Evolutionary conservation across 2,329 filamentous ascomycete species (phyloP).

Genomic region (Paecilomyces sp.): DNA sequence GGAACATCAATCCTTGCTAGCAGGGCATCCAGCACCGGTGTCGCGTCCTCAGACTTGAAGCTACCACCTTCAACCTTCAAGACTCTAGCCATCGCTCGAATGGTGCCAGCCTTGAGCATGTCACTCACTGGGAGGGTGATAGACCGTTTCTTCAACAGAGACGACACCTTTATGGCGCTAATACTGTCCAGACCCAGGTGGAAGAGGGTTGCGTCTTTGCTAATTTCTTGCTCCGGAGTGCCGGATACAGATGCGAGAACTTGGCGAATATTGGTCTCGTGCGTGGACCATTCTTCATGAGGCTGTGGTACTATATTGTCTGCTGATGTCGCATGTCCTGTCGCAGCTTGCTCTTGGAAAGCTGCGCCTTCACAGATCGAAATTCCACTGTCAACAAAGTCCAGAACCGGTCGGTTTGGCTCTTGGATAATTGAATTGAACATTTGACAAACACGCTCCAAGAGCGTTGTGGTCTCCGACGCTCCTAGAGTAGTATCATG

Average conservation of each 20-base stretch:
- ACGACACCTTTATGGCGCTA: constrained; percentile 75
- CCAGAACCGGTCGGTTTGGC: constrained; percentile 46
- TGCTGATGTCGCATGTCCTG: not conserved
- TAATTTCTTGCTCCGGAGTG: constrained; percentile 52
- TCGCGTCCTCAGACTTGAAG: constrained; percentile 11
- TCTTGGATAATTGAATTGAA: constrained; percentile 50
- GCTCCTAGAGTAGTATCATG: constrained; percentile 49
- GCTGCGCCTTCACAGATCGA: constrained; percentile 57
- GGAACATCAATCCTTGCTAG: constrained; percentile 31
- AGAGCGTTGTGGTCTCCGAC: constrained; percentile 42
- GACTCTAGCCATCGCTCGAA: constrained; percentile 54
- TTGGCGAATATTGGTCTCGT: constrained; percentile 36
- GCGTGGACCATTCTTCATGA: constrained; percentile 19
- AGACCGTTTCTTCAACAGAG: constrained; percentile 56
- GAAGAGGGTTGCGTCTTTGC: constrained; percentile 61
- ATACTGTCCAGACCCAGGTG: constrained; percentile 88
- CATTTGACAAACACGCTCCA: constrained; percentile 54
- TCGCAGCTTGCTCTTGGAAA: constrained; percentile 9
- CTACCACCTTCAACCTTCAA: constrained; percentile 10
- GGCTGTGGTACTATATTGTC: not conserved
- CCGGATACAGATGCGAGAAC: constrained; percentile 53
- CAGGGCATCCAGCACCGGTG: constrained; percentile 15
- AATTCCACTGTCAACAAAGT: constrained; percentile 45
- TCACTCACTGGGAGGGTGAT: constrained; percentile 62
- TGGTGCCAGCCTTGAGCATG: constrained; percentile 59